Conservation (phyloP, 1,139 yeast genomes). For the Pichia cactophila region DNA sequence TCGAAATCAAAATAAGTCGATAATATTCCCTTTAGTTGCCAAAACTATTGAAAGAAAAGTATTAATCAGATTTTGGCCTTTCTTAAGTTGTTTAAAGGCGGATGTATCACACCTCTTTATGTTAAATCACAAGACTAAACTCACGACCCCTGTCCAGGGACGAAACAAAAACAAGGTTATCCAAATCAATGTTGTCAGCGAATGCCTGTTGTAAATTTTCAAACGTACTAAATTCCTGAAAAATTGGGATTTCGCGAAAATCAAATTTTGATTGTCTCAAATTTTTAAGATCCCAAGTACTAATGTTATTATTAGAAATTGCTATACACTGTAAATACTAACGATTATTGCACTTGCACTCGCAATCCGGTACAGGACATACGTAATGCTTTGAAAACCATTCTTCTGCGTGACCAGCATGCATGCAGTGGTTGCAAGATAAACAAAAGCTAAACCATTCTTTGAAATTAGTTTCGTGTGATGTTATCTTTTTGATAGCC, state of each 20-base stretch:
- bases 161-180: neutral
- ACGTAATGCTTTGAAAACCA: constrained; percentile 85
- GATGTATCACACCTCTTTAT: too few species aligned
- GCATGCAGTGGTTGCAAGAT: constrained; percentile 88
- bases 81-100: too few species aligned
- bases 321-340: neutral
- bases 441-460: constrained; percentile 89
- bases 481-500: constrained; percentile 3
- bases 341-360: constrained; percentile 65
- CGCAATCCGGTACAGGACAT: constrained; percentile 93
- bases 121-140: neutral
- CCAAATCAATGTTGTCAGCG: too few species aligned
- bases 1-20: neutral
- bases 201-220: too few species aligned
- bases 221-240: too few species aligned
- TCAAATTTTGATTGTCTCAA: too few species aligned
- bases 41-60: too few species aligned
- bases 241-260: too few species aligned
- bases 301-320: neutral
- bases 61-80: too few species aligned
- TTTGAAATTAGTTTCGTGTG: constrained; percentile 32
- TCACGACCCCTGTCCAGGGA: neutral
- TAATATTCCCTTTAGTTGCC: too few species aligned
- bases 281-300: too few species aligned
- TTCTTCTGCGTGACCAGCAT: constrained; percentile 90